Conservation (phyloP, 2,329 filamentous ascomycete species). For the Tolypocladium cylindrosporum region DNA sequence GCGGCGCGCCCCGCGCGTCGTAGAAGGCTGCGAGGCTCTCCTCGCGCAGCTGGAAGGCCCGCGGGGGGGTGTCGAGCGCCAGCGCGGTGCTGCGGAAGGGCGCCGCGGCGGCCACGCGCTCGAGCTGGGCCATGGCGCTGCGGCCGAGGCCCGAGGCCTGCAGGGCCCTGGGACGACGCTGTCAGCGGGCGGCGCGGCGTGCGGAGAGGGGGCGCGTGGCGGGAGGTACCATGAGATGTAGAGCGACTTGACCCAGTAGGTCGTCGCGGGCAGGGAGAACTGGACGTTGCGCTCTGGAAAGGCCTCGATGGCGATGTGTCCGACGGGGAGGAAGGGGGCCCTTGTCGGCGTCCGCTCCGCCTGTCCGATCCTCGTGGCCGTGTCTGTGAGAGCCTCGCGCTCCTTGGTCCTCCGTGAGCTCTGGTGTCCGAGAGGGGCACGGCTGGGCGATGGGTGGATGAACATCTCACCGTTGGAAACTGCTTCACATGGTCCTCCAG, state of each 20-base stretch:
- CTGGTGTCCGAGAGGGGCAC: not conserved
- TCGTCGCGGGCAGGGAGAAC: slow-evolving; percentile 19
- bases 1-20: slow-evolving; percentile 13
- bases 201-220: not conserved
- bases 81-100: slow-evolving; percentile 22
- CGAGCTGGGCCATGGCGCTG: slow-evolving; percentile 23
- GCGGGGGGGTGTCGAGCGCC: slow-evolving; percentile 24
- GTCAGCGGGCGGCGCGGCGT: no score
- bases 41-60: slow-evolving; percentile 17
- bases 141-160: slow-evolving; percentile 25
- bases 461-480: slow-evolving; percentile 16
- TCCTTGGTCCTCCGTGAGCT: slow-evolving; percentile 13
- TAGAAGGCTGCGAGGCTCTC: slow-evolving; percentile 13
- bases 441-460: not conserved
- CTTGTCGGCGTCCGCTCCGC: slow-evolving; percentile 17
- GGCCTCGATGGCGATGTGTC: slow-evolving; percentile 27
- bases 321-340: slow-evolving; percentile 24
- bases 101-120: slow-evolving; percentile 17
- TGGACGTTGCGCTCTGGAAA: slow-evolving; percentile 18
- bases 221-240: slow-evolving; percentile 24
- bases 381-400: slow-evolving; percentile 21
- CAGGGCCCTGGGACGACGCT: slow-evolving; percentile 10
- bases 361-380: slow-evolving; percentile 17
- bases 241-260: slow-evolving; percentile 28
- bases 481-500: slow-evolving; percentile 17